Conservation (phyloP, 2,329 filamentous ascomycete genomes). For the Microdochium bolleyi region DNA sequence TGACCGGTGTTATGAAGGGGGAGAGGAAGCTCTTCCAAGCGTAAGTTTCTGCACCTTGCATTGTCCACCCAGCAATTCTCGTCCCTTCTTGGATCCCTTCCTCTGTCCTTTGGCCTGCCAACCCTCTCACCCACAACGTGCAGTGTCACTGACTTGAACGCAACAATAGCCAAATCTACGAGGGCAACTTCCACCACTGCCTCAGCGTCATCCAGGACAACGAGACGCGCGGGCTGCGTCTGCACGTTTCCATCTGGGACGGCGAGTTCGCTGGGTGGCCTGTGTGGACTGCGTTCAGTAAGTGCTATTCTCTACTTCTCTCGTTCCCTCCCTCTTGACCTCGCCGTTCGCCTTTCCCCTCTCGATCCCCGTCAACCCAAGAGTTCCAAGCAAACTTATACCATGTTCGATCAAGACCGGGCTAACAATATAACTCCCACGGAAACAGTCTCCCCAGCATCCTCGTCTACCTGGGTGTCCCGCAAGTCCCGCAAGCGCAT, state of each 20-base stretch:
- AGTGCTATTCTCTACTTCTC: constrained; percentile 7
- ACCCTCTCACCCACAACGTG: too few species aligned
- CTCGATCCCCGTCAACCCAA: neutral
- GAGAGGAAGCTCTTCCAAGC: constrained; percentile 49
- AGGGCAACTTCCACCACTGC: constrained; percentile 45
- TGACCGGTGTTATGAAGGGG: constrained; percentile 36
- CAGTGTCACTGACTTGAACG: too few species aligned
- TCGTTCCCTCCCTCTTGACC: neutral
- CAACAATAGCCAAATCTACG: constrained; percentile 43
- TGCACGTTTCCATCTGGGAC: constrained; percentile 49
- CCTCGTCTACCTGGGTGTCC: constrained; percentile 32
- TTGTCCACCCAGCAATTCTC: neutral
- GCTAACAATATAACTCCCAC: too few species aligned
- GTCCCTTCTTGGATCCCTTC: too few species aligned
- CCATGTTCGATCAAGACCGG: too few species aligned
- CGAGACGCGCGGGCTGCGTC: constrained; percentile 37
- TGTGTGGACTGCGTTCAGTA: constrained; percentile 58
- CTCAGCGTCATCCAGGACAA: constrained; percentile 46
- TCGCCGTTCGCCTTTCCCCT: neutral
- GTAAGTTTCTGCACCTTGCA: constrained; percentile 27
- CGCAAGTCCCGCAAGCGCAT: constrained; percentile 37
- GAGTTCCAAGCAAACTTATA: too few species aligned
- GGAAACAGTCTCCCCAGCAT: neutral
- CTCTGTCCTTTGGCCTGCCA: too few species aligned
- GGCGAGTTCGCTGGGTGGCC: constrained; percentile 46